Base-by-base conservation (phyloP, 2,329 filamentous ascomycete genomes). In the Paecilomyces formosus region DNA sequence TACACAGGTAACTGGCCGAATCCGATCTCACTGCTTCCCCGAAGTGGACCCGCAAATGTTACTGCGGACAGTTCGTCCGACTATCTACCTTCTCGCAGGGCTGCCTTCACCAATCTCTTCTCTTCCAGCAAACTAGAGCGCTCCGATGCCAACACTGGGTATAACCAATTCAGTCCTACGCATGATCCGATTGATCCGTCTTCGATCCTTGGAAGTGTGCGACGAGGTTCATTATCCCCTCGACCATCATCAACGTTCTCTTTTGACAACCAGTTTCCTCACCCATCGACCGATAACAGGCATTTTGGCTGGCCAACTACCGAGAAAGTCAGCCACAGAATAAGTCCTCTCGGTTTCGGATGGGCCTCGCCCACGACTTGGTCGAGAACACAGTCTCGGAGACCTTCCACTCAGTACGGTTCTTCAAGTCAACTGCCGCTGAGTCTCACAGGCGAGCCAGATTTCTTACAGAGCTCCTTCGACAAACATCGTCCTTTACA, bases 321-420 rank as follows among this genome's bases (percentile, higher is more conserved):
- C 2, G 76, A 81, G 35, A 87, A 84, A 59, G 72, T 73, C 54
- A 82, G 78, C 57, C 81, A 85, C 54, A 76, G 80, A 55, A 79
- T 72, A 57, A 79, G 80, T 60, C 81, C 80, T 13, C 72, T 84
- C 7, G 80, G 76, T 3, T 74, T 80, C 18, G 79, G 83, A 58
- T 84, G 82, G 82, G 77, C 78, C 22, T 75, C 75, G 1, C 73
- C 76, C 13, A 80, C 72, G 66, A 76, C 88, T 1, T 94, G 88
- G 87, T 89, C 89, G 4, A 80, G 89, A 45, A 88, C 85, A 65
- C 87, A 88, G 7, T 96, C 92, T 33, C 84, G 92, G 55, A 84
- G 92, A 35, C 89, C 90, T 13, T 96, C 91, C 0, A 79, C 91
- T 7, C 90, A 94, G 62, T 83, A 86, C 65, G 89, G 89, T 12